These are phyloP conservation scores for Suhomyces coccinellae DNA, from an alignment of 1,139 yeast species.

Conservation along the genomic window DNA sequence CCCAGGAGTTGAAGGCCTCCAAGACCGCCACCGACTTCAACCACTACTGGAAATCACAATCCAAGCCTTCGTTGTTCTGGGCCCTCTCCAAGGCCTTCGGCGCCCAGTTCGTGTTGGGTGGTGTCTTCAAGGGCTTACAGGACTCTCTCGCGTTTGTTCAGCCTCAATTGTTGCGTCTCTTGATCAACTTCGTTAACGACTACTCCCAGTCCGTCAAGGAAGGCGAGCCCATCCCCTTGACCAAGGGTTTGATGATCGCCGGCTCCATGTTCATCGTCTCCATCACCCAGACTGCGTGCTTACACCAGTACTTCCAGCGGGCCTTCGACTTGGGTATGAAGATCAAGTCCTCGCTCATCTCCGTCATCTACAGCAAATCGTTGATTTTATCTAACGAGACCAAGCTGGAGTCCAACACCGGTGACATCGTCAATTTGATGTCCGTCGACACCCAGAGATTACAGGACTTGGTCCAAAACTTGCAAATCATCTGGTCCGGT, in stretches of 20 bases:
- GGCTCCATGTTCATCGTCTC: slow-evolving; percentile 82
- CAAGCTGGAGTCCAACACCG: slow-evolving; percentile 78
- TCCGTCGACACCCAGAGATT: slow-evolving; percentile 94
- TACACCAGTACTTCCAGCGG: slow-evolving; percentile 92
- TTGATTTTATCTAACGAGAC: slow-evolving; percentile 82
- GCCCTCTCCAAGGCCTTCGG: slow-evolving; percentile 75
- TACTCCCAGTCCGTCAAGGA: slow-evolving; percentile 48
- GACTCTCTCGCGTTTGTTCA: slow-evolving; percentile 84
- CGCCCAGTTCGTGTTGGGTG: slow-evolving; percentile 64
- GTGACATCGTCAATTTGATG: slow-evolving; percentile 96
- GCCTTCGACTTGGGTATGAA: slow-evolving; percentile 91
- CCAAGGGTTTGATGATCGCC: slow-evolving; percentile 83
- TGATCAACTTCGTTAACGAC: slow-evolving; percentile 81
- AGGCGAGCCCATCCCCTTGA: slow-evolving; percentile 54
- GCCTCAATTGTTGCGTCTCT: slow-evolving; percentile 76
- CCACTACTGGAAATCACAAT: slow-evolving; percentile 54
- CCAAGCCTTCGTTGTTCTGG: slow-evolving; percentile 62
- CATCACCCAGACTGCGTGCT: slow-evolving; percentile 74
- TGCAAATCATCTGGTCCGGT: slow-evolving; percentile 92
- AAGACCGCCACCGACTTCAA: slow-evolving; percentile 52
- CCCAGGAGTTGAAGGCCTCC: slow-evolving; percentile 59
- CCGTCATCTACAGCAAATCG: slow-evolving; percentile 79
- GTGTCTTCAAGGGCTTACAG: slow-evolving; percentile 72
- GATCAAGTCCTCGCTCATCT: slow-evolving; percentile 75
- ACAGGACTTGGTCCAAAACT: slow-evolving; percentile 84